Evolutionary conservation across 2,329 filamentous ascomycete species (phyloP).

Genomic region (Neopestalotiopsis rosae): DNA sequence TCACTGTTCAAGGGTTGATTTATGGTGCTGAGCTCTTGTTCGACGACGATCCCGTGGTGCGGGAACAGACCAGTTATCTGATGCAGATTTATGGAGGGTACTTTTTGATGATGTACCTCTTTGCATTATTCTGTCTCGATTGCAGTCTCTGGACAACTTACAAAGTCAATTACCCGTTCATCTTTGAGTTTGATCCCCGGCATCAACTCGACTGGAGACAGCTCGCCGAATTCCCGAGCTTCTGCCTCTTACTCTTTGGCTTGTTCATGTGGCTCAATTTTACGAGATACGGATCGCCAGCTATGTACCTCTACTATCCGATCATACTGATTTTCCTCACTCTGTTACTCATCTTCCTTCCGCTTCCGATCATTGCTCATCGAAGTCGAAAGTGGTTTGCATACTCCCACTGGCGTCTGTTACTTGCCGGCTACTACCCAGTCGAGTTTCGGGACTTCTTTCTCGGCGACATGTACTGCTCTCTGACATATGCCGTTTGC

Average conservation of each 20-base stretch:
- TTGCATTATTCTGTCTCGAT: slow-evolving; percentile 83
- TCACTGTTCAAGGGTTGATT: slow-evolving; percentile 69
- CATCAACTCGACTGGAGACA: slow-evolving; percentile 90
- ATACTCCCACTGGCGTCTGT: slow-evolving; percentile 87
- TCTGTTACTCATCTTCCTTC: slow-evolving; percentile 73
- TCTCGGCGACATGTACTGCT: slow-evolving; percentile 96
- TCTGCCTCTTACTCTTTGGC: slow-evolving; percentile 80
- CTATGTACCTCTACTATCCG: slow-evolving; percentile 85
- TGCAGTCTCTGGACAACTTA: slow-evolving; percentile 82
- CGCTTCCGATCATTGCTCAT: slow-evolving; percentile 75
- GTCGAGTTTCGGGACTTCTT: slow-evolving; percentile 99
- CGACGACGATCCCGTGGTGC: slow-evolving; percentile 52
- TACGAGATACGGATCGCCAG: slow-evolving; percentile 65
- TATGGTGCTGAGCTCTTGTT: slow-evolving; percentile 62
- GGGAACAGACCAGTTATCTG: slow-evolving; percentile 67
- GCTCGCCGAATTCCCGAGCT: slow-evolving; percentile 82
- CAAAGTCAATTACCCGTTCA: slow-evolving; percentile 95
- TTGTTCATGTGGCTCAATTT: slow-evolving; percentile 92
- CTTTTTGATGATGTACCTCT: slow-evolving; percentile 81
- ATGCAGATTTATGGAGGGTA: slow-evolving; percentile 93
- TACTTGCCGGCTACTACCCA: slow-evolving; percentile 85
- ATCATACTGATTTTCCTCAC: slow-evolving; percentile 77
- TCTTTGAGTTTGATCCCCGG: slow-evolving; percentile 93
- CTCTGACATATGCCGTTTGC: slow-evolving; percentile 86
- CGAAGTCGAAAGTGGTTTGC: slow-evolving; percentile 84